Evolutionary conservation across 192 early-diverging fungal species (phyloP).

Genomic region (Podila verticillata): DNA sequence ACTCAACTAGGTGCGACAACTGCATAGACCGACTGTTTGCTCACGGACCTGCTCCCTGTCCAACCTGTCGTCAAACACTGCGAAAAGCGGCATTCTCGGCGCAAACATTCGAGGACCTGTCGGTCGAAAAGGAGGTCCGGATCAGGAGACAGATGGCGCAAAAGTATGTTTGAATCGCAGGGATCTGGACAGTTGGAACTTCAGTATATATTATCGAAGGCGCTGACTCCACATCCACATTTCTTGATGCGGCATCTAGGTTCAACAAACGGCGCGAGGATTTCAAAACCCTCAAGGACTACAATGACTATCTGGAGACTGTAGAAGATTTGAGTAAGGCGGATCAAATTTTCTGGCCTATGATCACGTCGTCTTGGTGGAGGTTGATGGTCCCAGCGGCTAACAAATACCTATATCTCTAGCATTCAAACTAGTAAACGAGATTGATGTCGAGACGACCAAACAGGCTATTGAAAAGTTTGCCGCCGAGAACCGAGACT

Average conservation of each 20-base stretch:
- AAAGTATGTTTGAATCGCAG: constrained; percentile 54
- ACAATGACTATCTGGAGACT: constrained; percentile 94
- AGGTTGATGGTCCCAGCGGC: neutral
- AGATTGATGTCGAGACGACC: constrained; percentile 85
- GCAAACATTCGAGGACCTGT: constrained; percentile 94
- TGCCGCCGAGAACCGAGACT: constrained; percentile 80
- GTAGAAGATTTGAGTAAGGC: constrained; percentile 83
- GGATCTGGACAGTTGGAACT: neutral
- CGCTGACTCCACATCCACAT: neutral
- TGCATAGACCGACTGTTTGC: constrained; percentile 90
- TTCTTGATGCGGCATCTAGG: constrained; percentile 27
- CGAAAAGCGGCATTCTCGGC: constrained; percentile 85
- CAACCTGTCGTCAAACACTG: constrained; percentile 83
- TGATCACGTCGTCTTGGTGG: neutral
- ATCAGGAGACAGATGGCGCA: constrained; percentile 79
- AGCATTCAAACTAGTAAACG: constrained; percentile 88
- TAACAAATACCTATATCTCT: neutral
- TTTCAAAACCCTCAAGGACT: constrained; percentile 76
- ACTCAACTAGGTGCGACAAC: constrained; percentile 79
- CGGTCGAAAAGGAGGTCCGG: constrained; percentile 93
- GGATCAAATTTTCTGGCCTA: neutral
- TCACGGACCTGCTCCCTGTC: constrained; percentile 90
- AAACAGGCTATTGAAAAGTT: constrained; percentile 80
- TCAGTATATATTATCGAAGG: too few relatives aligned
- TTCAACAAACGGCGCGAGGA: constrained; percentile 95